Percentiles rank a stretch among this genome's conserved stretches.
Evolutionary conservation across 352 stramenopile genomes (phyloP).

Genomic region (Phytophthora pini): DNA sequence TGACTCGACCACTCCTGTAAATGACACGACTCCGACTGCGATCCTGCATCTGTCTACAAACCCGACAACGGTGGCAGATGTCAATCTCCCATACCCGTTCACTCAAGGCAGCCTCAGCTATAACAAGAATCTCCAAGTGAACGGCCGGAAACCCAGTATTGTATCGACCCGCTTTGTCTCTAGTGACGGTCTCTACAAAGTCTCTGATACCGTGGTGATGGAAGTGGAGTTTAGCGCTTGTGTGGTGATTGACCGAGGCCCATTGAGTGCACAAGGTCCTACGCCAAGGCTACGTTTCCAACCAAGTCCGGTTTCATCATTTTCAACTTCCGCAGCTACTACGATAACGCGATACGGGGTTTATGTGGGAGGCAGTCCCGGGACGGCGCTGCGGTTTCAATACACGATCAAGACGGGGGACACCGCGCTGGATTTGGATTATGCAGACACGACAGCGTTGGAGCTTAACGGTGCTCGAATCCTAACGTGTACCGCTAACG

Average conservation of each 20-base stretch:
- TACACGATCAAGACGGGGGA: constrained; percentile 82
- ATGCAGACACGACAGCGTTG: constrained; percentile 60
- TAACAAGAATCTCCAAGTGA: constrained; percentile 73
- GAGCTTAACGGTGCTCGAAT: constrained; percentile 74
- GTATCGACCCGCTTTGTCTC: constrained; percentile 58
- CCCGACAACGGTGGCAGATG: constrained; percentile 69
- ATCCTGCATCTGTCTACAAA: constrained; percentile 73
- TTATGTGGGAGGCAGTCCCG: constrained; percentile 65
- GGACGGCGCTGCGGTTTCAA: constrained; percentile 65
- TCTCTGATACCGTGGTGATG: constrained; percentile 63
- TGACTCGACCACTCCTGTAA: constrained; percentile 51
- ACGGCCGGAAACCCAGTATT: constrained; percentile 73
- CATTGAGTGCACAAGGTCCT: constrained; percentile 28
- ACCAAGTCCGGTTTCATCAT: constrained; percentile 43
- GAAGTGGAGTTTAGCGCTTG: constrained; percentile 75
- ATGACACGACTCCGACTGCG: constrained; percentile 35
- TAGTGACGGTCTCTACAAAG: constrained; percentile 65
- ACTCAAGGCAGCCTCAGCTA: constrained; percentile 73
- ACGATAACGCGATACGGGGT: constrained; percentile 64
- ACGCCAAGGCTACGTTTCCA: constrained; percentile 63
- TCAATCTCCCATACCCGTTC: constrained; percentile 71
- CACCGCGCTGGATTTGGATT: constrained; percentile 67
- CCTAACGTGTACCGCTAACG: constrained; percentile 60
- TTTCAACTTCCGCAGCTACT: constrained; percentile 25
- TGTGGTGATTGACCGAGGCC: constrained; percentile 52